Base-by-base conservation (phyloP, 2,329 filamentous ascomycete species). In the Plenodomus biglobosus region DNA sequence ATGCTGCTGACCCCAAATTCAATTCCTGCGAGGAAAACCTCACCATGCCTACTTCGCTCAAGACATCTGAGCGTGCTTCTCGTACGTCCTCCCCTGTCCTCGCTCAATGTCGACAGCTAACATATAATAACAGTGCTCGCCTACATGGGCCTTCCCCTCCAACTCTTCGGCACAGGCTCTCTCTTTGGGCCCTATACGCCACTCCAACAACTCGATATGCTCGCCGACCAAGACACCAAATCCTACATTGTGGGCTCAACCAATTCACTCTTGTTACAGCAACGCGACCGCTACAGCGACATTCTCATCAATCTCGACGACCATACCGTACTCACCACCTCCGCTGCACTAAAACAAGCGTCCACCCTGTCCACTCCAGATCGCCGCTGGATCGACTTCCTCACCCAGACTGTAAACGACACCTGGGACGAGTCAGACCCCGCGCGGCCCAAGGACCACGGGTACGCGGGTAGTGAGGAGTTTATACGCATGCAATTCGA, bases 181-280 rank as follows among this genome's bases (percentile, higher is more conserved):
- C 81, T 99, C 50, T 97, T 96, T 68, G 92, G 94, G 2, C 94
- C 94, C 0, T 99, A 99, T 68, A 99, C 94, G 1, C 94, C 94
- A 16, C 78, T 99, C 16, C 94, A 99, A 72, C 92, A 96, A 73
- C 84, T 99, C 47, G 92, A 99, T 70, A 82, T 96, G 60, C 81
- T 99, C 35, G 92, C 92, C 43, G 92, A 97, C 73, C 85, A 90
- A 61, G 89, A 90, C 36, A 97, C 94, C 17, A 97, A 96, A 75
- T 96, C 92, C 1, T 99, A 97, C 65, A 88, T 99, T 44, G 92
- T 99, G 48, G 94, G 94, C 55, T 96, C 92, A 58, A 99, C 94
- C 32, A 99, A 99, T 71, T 95, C 91, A 5, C 79, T 99, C 19
- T 80, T 99, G 27, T 77, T 99, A 10, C 92, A 96, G 65, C 94